Conservation (phyloP, 164 flowering plant genomes). For the Vitis rotundifolia region DNA sequence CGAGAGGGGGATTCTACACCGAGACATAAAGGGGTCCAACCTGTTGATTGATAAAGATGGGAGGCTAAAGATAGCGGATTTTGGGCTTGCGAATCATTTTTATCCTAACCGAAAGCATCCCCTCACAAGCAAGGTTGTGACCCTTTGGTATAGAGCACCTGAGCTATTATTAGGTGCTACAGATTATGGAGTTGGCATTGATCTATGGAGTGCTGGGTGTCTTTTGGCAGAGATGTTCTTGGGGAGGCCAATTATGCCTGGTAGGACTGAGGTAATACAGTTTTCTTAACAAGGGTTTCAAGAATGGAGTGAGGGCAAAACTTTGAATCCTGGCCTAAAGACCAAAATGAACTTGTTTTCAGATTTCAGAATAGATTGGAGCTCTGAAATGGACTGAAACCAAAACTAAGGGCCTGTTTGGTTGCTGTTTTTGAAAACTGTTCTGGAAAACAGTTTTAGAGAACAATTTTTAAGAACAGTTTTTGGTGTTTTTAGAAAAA, state of each 20-base stretch:
- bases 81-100: slow-evolving; percentile 50
- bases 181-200: slow-evolving; percentile 55
- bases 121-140: slow-evolving; percentile 56
- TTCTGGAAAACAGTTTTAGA: too few species aligned
- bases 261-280: slow-evolving; percentile 48
- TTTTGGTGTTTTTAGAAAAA: too few species aligned
- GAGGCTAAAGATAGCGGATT: slow-evolving; percentile 57
- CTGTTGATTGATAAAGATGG: slow-evolving; percentile 51
- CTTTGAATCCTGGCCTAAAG: neutral
- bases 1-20: slow-evolving; percentile 55
- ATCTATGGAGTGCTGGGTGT: slow-evolving; percentile 70
- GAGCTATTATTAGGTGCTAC: slow-evolving; percentile 53
- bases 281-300: neutral
- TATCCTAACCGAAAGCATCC: slow-evolving; percentile 26
- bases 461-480: too few species aligned
- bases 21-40: slow-evolving; percentile 59
- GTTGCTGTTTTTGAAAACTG: too few species aligned
- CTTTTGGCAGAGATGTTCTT: slow-evolving; percentile 60
- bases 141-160: slow-evolving; percentile 63
- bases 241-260: slow-evolving; percentile 54
- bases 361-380: neutral
- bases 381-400: too few species aligned
- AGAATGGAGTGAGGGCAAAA: too few species aligned
- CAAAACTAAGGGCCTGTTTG: too few species aligned
- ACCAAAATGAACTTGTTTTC: neutral